phyloP scores from a whole-genome alignment of 2,329 filamentous ascomycete genomes.

The Lasiodiplodia citricola region DNA sequence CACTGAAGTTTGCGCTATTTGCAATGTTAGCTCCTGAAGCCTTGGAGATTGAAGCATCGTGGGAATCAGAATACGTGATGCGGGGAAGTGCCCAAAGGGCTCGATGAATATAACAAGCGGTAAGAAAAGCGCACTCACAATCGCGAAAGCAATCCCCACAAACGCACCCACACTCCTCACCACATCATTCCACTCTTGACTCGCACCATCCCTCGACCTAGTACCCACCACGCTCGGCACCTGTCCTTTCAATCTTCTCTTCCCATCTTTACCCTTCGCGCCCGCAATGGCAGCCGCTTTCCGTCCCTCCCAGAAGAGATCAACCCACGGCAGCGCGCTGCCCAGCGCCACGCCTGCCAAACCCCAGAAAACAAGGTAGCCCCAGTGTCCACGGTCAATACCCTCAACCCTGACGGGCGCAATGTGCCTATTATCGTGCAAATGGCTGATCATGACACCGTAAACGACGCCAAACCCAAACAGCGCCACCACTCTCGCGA shows the following conservation, averaged over 20 bases:
- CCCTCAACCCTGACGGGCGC: slow-evolving; percentile 66
- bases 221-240: slow-evolving; percentile 27
- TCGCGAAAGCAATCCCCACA: slow-evolving; percentile 76
- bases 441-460: slow-evolving; percentile 77
- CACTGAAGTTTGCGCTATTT: slow-evolving; percentile 83
- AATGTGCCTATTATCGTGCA: slow-evolving; percentile 73
- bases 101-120: background rate
- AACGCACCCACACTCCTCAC: slow-evolving; percentile 74
- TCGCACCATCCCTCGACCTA: slow-evolving; percentile 46
- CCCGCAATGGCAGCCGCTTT: slow-evolving; percentile 32
- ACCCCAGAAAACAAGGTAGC: slow-evolving; percentile 83
- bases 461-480: slow-evolving; percentile 83
- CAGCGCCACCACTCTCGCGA: slow-evolving; percentile 57
- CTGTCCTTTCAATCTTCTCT: slow-evolving; percentile 27
- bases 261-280: background rate
- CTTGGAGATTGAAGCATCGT: background rate
- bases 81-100: background rate
- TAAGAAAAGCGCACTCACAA: slow-evolving; percentile 66
- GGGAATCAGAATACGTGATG: background rate
- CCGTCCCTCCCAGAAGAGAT: slow-evolving; percentile 70
- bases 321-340: slow-evolving; percentile 81
- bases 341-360: slow-evolving; percentile 77
- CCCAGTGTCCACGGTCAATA: slow-evolving; percentile 62
- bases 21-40: background rate
- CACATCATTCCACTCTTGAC: slow-evolving; percentile 74